phyloP scores from a whole-genome alignment of 176 grass and related monocot genomes.

The Hordeum marinum region DNA sequence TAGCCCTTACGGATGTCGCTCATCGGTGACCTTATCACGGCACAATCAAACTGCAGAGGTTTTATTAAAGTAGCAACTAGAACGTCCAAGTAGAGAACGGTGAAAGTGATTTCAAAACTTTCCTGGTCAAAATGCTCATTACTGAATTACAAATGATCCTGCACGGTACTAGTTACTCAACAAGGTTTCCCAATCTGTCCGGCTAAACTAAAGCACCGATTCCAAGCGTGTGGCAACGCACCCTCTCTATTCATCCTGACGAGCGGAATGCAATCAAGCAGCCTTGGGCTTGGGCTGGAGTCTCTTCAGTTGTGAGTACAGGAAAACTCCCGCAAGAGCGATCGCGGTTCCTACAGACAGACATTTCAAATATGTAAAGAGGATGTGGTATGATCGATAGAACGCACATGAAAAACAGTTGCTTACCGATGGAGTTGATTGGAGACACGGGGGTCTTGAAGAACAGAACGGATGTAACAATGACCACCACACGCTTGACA shows the following conservation, averaged over 20 bases:
- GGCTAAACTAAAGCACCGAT: constrained; percentile 4
- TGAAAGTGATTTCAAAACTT: neutral
- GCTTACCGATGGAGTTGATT: constrained; percentile 74
- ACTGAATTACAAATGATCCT: constrained; percentile 10
- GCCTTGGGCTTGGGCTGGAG: constrained; percentile 90
- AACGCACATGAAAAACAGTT: neutral
- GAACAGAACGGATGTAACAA: constrained; percentile 91
- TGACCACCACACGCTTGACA: constrained; percentile 87
- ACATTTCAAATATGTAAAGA: neutral
- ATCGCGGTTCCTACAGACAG: constrained; percentile 61
- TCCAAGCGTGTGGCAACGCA: neutral
- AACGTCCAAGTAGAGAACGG: neutral
- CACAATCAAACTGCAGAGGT: neutral
- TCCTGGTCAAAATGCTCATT: neutral
- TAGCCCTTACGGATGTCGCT: neutral
- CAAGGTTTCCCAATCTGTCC: neutral
- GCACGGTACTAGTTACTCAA: neutral
- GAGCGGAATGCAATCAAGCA: constrained; percentile 27
- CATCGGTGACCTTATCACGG: neutral
- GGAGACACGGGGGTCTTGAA: constrained; percentile 92
- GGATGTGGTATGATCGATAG: neutral
- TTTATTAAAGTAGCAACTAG: constrained; percentile 10
- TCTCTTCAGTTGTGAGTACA: constrained; percentile 87
- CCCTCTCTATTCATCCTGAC: neutral
- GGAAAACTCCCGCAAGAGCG: constrained; percentile 90